Conservation (phyloP, 2,329 filamentous ascomycete genomes). For the Phialemonium atrogriseum region DNA sequence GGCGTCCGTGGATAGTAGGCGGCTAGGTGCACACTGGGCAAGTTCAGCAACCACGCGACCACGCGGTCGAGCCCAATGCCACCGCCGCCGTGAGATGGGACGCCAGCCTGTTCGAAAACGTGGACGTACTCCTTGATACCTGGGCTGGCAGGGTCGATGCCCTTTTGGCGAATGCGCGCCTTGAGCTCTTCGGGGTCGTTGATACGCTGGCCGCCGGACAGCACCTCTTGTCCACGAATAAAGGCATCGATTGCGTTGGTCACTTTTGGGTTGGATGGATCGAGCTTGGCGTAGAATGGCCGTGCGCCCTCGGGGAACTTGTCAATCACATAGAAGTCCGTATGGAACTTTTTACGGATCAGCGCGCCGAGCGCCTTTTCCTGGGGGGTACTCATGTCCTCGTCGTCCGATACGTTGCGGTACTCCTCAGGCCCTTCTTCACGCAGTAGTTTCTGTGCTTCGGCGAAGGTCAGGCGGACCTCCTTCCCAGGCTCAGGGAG, state of each 20-base stretch:
- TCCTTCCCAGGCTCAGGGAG: constrained; percentile 64
- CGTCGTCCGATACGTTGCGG: constrained; percentile 58
- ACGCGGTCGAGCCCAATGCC: constrained; percentile 86
- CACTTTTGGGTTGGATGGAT: constrained; percentile 32
- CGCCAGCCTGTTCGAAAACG: constrained; percentile 70
- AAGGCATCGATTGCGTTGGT: constrained; percentile 70
- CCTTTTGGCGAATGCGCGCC: constrained; percentile 63
- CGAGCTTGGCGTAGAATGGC: constrained; percentile 79
- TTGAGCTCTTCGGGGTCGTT: constrained; percentile 66
- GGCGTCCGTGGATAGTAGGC: constrained; percentile 52
- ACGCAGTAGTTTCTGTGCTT: constrained; percentile 65
- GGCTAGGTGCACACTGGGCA: constrained; percentile 51
- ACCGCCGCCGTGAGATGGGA: constrained; percentile 80
- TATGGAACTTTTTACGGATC: constrained; percentile 75
- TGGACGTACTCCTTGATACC: constrained; percentile 84
- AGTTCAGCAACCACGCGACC: constrained; percentile 53
- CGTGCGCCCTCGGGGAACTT: constrained; percentile 80
- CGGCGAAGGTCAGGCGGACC: constrained; percentile 63
- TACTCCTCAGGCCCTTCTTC: constrained; percentile 59
- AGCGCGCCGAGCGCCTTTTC: constrained; percentile 78
- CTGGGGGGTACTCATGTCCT: constrained; percentile 67
- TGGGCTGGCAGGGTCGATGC: constrained; percentile 61
- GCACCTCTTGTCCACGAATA: constrained; percentile 79
- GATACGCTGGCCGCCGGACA: constrained; percentile 82
- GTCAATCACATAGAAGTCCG: constrained; percentile 90